phyloP scores from a whole-genome alignment of 306 rosid species.

The Fragaria ananassa region DNA sequence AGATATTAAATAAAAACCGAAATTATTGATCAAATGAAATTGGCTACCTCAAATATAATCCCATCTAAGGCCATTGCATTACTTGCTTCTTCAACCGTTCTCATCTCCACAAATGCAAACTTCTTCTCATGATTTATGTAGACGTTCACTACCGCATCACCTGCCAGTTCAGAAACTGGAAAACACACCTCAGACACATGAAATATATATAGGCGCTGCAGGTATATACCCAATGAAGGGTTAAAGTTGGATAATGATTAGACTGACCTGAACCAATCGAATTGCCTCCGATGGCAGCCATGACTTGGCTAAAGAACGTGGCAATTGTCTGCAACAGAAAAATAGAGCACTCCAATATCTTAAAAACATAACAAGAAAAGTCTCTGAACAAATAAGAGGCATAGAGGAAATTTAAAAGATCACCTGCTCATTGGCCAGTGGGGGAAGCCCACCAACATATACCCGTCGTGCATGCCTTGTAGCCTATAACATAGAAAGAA shows the following conservation, averaged over 20 bases:
- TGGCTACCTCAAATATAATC: constrained; percentile 64
- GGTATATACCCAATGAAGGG: background rate
- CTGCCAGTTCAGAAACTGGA: constrained; percentile 42
- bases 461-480: constrained; percentile 86
- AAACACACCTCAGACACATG: constrained; percentile 18
- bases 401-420: background rate
- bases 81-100: constrained; percentile 89
- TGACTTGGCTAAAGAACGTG: constrained; percentile 71
- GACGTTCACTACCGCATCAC: constrained; percentile 82
- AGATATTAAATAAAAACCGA: background rate
- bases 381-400: constrained; percentile 1
- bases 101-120: constrained; percentile 89
- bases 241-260: background rate
- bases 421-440: constrained; percentile 76
- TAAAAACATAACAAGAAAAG: constrained; percentile 12
- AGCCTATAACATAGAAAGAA: constrained; percentile 44
- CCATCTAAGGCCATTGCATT: constrained; percentile 91
- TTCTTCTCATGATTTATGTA: constrained; percentile 86
- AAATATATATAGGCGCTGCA: background rate
- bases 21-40: background rate
- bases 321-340: constrained; percentile 59
- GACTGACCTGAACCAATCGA: constrained; percentile 64
- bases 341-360: constrained; percentile 22
- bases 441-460: constrained; percentile 88
- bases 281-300: constrained; percentile 81